Conservation (phyloP, 164 flowering plant species). For the Vitis rotundifolia region DNA sequence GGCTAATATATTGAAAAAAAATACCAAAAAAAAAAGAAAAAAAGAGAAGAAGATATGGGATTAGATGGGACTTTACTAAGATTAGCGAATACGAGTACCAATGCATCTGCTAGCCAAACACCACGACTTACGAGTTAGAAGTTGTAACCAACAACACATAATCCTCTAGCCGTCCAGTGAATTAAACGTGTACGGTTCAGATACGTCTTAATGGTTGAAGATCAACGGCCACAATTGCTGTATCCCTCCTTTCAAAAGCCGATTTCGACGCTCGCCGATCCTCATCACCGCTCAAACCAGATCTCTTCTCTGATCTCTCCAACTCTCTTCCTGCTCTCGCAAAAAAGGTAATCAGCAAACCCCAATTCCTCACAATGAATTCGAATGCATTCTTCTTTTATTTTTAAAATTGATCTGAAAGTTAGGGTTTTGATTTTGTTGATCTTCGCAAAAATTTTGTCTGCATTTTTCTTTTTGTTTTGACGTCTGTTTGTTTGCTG, state of each 20-base stretch:
- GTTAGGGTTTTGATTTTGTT: background rate
- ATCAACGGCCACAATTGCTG: conserved; percentile 22
- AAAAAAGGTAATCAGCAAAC: background rate
- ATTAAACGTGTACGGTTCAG: conserved; percentile 10
- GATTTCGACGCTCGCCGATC: conserved; percentile 10
- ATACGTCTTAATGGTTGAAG: conserved; percentile 7
- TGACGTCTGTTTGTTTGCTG: background rate
- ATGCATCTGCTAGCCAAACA: no score
- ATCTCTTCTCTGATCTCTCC: background rate
- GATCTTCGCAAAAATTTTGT: background rate
- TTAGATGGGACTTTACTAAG: no score
- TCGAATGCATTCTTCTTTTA: background rate
- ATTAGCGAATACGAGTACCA: no score
- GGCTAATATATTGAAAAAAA: no score
- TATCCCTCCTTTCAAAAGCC: background rate
- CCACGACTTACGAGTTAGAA: no score
- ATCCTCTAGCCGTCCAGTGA: background rate
- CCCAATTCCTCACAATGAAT: background rate
- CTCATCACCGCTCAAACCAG: background rate
- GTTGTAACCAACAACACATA: no score
- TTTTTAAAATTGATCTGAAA: background rate
- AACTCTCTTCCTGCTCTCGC: background rate
- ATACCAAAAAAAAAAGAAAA: no score
- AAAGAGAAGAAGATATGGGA: no score
- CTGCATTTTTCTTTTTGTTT: background rate